These are phyloP conservation scores for Chlorella ohadii DNA, from an alignment of 139 green algal genomes.

Conservation along the genomic window DNA sequence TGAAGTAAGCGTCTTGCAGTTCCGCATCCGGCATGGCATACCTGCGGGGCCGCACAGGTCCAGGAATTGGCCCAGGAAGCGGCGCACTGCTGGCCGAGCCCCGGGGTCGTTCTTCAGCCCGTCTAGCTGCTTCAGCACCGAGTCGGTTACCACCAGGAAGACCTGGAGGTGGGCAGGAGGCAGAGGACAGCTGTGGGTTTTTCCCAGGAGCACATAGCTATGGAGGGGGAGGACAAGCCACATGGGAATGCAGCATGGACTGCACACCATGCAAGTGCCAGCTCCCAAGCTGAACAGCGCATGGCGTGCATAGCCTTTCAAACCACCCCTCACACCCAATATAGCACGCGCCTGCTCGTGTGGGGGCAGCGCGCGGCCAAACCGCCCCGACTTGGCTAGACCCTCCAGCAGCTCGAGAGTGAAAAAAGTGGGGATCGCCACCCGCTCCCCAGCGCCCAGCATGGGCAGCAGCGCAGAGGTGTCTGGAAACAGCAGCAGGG, in stretches of 20 bases:
- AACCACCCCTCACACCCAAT: background rate
- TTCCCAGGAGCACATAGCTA: too few relatives aligned
- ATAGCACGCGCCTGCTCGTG: conserved; percentile 47
- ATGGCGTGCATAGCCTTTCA: too few relatives aligned
- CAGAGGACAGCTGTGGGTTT: background rate
- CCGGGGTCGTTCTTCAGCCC: conserved; percentile 67
- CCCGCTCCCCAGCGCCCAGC: conserved; percentile 56
- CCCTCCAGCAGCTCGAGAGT: conserved; percentile 45
- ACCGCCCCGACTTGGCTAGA: conserved; percentile 57
- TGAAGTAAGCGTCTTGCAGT: too few relatives aligned
- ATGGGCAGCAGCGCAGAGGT: conserved; percentile 79
- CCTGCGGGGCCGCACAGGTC: conserved; percentile 73
- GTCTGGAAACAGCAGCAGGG: conserved; percentile 81
- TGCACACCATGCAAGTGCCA: too few relatives aligned
- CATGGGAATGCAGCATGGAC: too few relatives aligned
- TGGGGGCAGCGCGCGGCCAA: conserved; percentile 62
- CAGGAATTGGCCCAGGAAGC: conserved; percentile 66
- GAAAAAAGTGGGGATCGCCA: conserved; percentile 18
- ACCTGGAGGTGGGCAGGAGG: conserved; percentile 34
- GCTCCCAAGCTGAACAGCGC: too few relatives aligned
- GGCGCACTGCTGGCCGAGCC: conserved; percentile 28
- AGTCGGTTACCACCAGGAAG: conserved; percentile 72
- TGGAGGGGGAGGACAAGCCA: too few relatives aligned
- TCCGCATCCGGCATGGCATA: conserved; percentile 1
- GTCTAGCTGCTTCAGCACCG: conserved; percentile 82